Base-by-base conservation (phyloP, 306 rosid species). In the Cyclanthera cordifolia region DNA sequence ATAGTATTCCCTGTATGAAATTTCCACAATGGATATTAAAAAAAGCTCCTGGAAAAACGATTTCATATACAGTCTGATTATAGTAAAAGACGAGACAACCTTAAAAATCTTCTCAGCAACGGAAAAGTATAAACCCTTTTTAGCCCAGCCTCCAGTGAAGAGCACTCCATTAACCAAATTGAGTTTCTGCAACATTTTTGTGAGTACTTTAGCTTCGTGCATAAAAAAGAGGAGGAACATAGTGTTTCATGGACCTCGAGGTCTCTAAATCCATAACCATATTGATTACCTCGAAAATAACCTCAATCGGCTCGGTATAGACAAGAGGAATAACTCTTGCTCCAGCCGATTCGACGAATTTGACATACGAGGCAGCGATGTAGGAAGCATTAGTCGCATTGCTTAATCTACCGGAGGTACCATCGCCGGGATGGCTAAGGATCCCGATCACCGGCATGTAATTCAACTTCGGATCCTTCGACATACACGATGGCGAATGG, bases 141-240 rank as follows among this genome's bases (percentile, higher is more conserved):
- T 84, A 48, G 87, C 96, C 89, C 83, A 82, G 6, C 97, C 97
- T 70, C 97, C 96, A 14, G 97, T 91, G 81, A 91, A 89, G 65
- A 91, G 85, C 77, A 89, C 90, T 50, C 97, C 97, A 67, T 91
- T 91, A 61, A 91, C 95, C 75, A 91, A 73, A 28, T 83, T 72
- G 7, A 91, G 95, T 79, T 89, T 91, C 97, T 91, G 96, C 84
- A 82, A 60, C 63, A 77, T 39, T 15, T 34, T 23, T 3, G 17
- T 4, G 23, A 54, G 3, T 37, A 43, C 37, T 41, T 61, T 3
- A 64, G 20, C 30, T 67, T 37, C 6, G 2, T 56, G 12, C 17
- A 32, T 30, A 30, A 30, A 58, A 58, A 32, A 28, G 3, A 12
- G 47, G 1, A 58, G 5, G 3, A n/a, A 58, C 24, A 58, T 15